Conservation (phyloP, 73 alveolate genomes). For the Uronychia setigera region DNA sequence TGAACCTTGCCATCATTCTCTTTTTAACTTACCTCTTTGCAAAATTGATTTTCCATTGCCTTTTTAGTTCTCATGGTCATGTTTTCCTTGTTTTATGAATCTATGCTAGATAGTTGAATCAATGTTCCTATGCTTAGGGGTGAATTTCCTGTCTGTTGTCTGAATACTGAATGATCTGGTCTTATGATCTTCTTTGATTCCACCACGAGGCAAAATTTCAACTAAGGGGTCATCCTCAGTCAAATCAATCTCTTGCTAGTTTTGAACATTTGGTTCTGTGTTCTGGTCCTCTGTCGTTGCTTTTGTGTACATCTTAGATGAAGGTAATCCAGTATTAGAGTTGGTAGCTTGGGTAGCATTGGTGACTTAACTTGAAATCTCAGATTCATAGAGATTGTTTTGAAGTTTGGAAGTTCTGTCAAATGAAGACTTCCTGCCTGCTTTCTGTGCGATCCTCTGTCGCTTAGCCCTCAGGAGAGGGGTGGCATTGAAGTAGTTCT, state of each 20-base stretch:
- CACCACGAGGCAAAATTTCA: no score
- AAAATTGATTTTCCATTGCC: not conserved
- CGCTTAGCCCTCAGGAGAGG: not conserved
- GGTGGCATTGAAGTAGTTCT: not conserved
- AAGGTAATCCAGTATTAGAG: no score
- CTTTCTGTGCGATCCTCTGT: not conserved
- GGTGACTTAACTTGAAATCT: not conserved
- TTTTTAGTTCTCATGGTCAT: not conserved
- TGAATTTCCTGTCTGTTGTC: not conserved
- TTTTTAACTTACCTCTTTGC: conserved; percentile 1
- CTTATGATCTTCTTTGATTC: not conserved
- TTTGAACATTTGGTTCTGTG: not conserved
- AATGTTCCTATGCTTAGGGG: not conserved
- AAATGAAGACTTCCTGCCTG: not conserved
- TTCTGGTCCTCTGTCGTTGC: not conserved
- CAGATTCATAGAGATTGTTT: not conserved
- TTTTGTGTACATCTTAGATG: not conserved
- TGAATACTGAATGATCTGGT: not conserved
- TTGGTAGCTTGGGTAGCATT: not conserved
- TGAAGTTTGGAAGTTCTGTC: not conserved
- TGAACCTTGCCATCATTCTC: no score
- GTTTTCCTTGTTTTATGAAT: not conserved
- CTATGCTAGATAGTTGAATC: not conserved
- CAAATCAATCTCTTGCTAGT: no score
- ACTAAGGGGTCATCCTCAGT: no score